Percentiles rank a stretch among this genome's conserved stretches.
These are phyloP conservation scores for Letharia columbiana DNA, from an alignment of 495 filamentous ascomycete species.

Conservation along the genomic window DNA sequence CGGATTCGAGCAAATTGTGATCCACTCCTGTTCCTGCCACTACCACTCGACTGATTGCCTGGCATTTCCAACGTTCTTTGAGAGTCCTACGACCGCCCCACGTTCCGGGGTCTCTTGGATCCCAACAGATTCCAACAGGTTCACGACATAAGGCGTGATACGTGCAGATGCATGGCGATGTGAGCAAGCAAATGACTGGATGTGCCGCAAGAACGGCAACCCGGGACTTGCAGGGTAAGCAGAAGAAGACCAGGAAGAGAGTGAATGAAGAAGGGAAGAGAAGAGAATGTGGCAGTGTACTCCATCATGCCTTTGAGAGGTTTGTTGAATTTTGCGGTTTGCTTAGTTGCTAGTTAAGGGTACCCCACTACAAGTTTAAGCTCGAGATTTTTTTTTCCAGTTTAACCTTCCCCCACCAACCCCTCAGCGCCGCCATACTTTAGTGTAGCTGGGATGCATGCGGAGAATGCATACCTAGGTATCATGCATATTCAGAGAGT, in stretches of 20 bases:
- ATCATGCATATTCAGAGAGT: not conserved
- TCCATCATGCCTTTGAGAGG: not conserved
- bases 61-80: constrained; percentile 3
- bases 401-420: not conserved
- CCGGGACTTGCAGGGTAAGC: not conserved
- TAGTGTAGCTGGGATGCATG: not conserved
- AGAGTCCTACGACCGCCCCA: not conserved
- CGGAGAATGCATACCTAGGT: not conserved
- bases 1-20: constrained; percentile 20
- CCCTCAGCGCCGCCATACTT: not conserved
- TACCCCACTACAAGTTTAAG: not conserved
- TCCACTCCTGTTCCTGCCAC: constrained; percentile 16
- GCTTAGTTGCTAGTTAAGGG: not conserved
- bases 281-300: not conserved
- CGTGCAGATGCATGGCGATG: constrained; percentile 1
- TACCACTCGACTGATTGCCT: not conserved
- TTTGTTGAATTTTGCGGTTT: not conserved
- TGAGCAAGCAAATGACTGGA: not conserved
- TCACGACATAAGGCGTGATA: constrained; percentile 1
- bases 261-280: not conserved
- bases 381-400: not conserved
- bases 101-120: not conserved
- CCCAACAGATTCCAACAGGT: not conserved
- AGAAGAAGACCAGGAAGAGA: not conserved
- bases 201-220: not conserved